Evolutionary conservation across 2,329 filamentous ascomycete species (phyloP).

Genomic region (Byssothecium circinans): DNA sequence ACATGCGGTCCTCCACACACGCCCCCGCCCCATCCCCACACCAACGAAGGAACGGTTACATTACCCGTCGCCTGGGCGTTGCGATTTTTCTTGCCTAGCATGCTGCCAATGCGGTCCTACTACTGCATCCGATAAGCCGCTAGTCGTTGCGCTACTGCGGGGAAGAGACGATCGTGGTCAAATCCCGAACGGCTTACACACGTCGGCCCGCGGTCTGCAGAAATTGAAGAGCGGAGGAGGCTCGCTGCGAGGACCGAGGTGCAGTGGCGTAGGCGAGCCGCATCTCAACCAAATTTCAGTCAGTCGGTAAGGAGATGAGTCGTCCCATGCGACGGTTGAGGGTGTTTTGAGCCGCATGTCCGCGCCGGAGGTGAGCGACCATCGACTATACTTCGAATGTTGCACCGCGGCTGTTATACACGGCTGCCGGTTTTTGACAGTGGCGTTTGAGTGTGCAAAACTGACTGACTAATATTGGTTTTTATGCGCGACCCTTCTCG

Average conservation of each 20-base stretch:
- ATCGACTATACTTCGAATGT: neutral
- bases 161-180: conserved; percentile 3
- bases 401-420: no score
- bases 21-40: neutral
- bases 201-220: neutral
- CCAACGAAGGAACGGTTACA: neutral
- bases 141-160: conserved; percentile 6
- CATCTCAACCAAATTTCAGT: neutral
- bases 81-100: neutral
- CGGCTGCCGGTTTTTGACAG: no score
- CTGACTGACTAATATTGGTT: no score
- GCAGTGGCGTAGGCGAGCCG: neutral
- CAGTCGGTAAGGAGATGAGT: no score
- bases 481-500: no score
- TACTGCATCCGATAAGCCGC: conserved; percentile 4
- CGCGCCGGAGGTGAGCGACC: no score
- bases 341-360: no score
- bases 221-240: neutral
- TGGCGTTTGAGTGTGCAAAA: no score
- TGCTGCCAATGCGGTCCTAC: neutral
- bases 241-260: neutral
- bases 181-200: neutral
- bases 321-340: no score
- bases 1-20: neutral
- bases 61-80: neutral